Percentiles rank a stretch among this genome's conserved stretches.
phyloP scores from a whole-genome alignment of 768 basidiomycete species.

The Pleurotus sapidus region DNA sequence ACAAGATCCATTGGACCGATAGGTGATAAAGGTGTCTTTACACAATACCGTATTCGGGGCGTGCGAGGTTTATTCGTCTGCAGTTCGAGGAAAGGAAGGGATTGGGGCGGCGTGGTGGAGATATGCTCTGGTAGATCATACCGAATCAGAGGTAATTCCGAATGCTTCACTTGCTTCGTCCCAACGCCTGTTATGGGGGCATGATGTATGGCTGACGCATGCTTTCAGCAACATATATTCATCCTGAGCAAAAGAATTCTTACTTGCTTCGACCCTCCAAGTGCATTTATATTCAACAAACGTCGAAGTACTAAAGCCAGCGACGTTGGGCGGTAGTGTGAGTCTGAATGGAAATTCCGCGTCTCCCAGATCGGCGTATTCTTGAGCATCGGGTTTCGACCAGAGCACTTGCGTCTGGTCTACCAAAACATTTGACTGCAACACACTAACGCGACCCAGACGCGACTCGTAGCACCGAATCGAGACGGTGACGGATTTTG shows the following conservation, averaged over 20 bases:
- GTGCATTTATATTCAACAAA: constrained; percentile 77
- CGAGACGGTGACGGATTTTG: constrained; percentile 67
- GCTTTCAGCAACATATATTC: constrained; percentile 14
- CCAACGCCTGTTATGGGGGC: constrained; percentile 63
- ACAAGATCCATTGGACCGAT: constrained; percentile 75
- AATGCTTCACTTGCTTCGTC: constrained; percentile 62
- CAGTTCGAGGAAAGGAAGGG: constrained; percentile 34
- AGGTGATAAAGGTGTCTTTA: constrained; percentile 52
- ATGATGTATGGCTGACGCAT: constrained; percentile 61
- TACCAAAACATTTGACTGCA: constrained; percentile 64
- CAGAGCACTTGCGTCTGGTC: constrained; percentile 68
- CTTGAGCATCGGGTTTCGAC: constrained; percentile 56
- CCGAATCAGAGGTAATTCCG: constrained; percentile 69
- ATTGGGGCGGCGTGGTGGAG: constrained; percentile 31
- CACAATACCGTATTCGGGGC: constrained; percentile 56
- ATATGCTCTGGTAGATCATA: constrained; percentile 54
- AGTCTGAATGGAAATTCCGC: constrained; percentile 72
- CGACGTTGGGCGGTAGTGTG: constrained; percentile 56
- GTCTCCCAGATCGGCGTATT: constrained; percentile 61
- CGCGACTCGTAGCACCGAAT: constrained; percentile 84
- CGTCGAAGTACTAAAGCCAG: constrained; percentile 66
- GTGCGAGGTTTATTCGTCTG: constrained; percentile 54
- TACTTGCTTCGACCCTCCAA: constrained; percentile 84
- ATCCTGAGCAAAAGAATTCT: constrained; percentile 18
- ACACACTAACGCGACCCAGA: constrained; percentile 52